These are phyloP conservation scores for Ganoderma lingzhi DNA, from an alignment of 1,284 basidiomycete genomes.

Conservation along the genomic window DNA sequence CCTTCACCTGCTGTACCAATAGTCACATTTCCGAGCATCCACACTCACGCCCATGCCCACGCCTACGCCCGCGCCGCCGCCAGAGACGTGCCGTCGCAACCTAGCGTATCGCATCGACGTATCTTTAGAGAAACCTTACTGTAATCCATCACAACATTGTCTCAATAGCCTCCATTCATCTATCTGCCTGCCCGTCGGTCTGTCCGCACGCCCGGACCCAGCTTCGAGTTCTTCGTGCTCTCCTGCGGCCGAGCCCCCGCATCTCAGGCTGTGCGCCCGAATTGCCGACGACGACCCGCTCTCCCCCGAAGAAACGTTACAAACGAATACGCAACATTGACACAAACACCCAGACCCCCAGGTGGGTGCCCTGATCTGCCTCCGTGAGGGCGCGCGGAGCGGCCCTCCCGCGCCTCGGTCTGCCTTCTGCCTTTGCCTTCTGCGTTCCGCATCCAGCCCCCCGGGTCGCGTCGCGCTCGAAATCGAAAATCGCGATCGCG, in stretches of 20 bases:
- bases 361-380: conserved; percentile 1
- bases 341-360: not conserved
- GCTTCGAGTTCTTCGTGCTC: not conserved
- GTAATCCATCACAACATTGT: conserved; percentile 18
- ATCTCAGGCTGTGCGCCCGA: not conserved
- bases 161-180: conserved; percentile 11
- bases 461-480: not conserved
- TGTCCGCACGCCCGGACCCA: not conserved
- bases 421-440: conserved; percentile 10
- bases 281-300: not conserved
- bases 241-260: not conserved
- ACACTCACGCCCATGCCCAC: not conserved
- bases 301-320: not conserved
- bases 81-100: conserved; percentile 10
- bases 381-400: not conserved
- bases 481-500: not conserved
- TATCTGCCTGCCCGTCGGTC: not conserved
- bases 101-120: conserved; percentile 16
- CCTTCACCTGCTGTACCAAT: conserved; percentile 21
- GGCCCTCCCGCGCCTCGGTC: not conserved
- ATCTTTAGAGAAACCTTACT: conserved; percentile 16
- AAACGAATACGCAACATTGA: not conserved
- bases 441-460: conserved; percentile 1
- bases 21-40: conserved; percentile 13
- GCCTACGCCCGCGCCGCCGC: conserved; percentile 3